Percentiles rank a stretch among this genome's conserved stretches.
These are phyloP conservation scores for Colletotrichum theobromicola DNA, from an alignment of 2,329 filamentous ascomycete species.

Conservation along the genomic window DNA sequence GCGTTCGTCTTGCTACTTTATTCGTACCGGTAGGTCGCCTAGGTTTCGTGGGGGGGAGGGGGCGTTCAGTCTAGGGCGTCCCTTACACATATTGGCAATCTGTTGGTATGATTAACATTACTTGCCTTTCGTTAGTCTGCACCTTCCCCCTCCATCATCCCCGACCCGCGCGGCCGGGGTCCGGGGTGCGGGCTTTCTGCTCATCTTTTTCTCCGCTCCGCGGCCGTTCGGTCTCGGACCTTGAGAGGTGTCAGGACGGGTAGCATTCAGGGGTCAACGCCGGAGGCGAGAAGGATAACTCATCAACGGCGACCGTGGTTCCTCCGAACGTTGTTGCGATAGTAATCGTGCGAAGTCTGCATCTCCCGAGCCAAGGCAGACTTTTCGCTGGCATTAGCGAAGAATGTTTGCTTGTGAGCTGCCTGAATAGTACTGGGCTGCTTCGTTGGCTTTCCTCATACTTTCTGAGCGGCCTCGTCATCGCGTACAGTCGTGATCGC, in stretches of 20 bases:
- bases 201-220: not conserved
- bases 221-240: not conserved
- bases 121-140: not conserved
- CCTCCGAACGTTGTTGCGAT: not conserved
- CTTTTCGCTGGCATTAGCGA: not conserved
- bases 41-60: not conserved
- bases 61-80: not conserved
- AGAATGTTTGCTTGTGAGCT: not conserved
- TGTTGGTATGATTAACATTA: not conserved
- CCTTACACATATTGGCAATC: not conserved
- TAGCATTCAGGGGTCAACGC: not conserved
- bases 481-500: not conserved
- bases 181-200: not conserved
- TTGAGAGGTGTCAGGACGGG: not conserved
- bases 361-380: not conserved
- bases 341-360: not conserved
- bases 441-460: not conserved
- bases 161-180: not conserved
- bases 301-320: not conserved
- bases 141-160: not conserved
- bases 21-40: not conserved
- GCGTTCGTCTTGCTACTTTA: slow-evolving; percentile 2
- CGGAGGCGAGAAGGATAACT: not conserved
- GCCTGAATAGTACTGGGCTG: not conserved
- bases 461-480: not conserved